Base-by-base conservation (phyloP, 1,139 yeast species). In the Saccharomyces hybrid region DNA sequence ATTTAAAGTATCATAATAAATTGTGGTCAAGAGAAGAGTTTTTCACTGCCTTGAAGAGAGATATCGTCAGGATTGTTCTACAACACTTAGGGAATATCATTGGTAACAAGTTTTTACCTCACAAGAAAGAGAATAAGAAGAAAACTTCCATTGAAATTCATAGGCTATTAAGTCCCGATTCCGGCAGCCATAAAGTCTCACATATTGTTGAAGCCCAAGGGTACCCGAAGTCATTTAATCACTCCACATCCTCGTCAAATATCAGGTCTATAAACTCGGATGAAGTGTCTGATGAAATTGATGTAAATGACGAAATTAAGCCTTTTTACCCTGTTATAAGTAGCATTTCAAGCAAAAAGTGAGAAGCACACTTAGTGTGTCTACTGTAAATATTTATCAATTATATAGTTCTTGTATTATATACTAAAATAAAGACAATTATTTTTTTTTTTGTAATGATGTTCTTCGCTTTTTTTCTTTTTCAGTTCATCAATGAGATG, bases 11-110 rank as follows among this genome's bases (percentile, higher is more conserved):
- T 65, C 69, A 69, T 49, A 80, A 88, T 68, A 84, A 83, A 72
- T 74, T 88, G 31, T 88, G 96, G 95, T 83, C 95, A 1, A 81
- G 81, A 51, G 81, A 86, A 59, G 97, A 90, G 57, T 75, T 89
- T 50, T 78, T 85, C 31, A 70, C 80, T 54, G 78, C 82, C 48
- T 66, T 89, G 52, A 81, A 84, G 66, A 84, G 82, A 61, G 91
- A 87, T 64, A 75, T 90, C 31, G 76, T 87, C 53, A 82, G 80
- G 67, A 76, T 84, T 20, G 81, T 90, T 42, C 71, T 90, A 53
- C 80, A 78, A 50, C 95, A 90, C 64, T 77, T 95, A 1, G 96
- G 96, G 5, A 82, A 86, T 60, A 80, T 91, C 56, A 75, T 90
- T 54, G 87, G 89, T 41, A 90, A 89, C 70, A 88, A 88, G 70